Base-by-base conservation (phyloP, 176 grass and related monocot species). In the Raddia distichophylla region DNA sequence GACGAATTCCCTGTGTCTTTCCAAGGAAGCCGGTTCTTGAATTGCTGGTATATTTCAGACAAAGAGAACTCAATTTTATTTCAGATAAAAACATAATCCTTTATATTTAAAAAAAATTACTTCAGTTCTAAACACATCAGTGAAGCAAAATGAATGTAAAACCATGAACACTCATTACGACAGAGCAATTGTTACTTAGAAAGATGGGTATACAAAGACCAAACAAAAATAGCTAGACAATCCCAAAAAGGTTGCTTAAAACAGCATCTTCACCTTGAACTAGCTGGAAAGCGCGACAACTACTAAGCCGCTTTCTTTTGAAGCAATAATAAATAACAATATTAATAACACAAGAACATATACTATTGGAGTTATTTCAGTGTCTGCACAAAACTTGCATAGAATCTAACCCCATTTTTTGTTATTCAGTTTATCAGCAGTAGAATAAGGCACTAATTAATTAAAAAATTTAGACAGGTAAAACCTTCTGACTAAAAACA, bases 11-110 rank as follows among this genome's bases (percentile, higher is more conserved):
- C 75, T 68, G 79, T 64, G 80, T 80, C 78, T 68, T 88, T 71
- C 74, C 86, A 75, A 85, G 77, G 76, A 94, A 94, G 18, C 81
- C 81, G 76, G 78, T 85, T 84, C 87, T 91, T 83, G 87, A 87
- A 81, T 94, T 94, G 69, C 92, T 91, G 84, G 35, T 85, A 81
- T 64, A 73, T 76, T 62, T 89, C 49, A 87, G 75, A 63, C 15
- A 59, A 52, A 73, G 12, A 53, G 10, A 67, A 60, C 6, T 43
- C n/a, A 8, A 65, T 65, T 35, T 44, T 35, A 53, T 49, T 65
- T 18, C 7, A 72, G 59, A 81, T 34, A 40, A 42, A 60, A 44
- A 64, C 56, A 60, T 8, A 70, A 11, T 1, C 7, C 0, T 77
- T 77, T 32, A 17, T 76, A 33, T 19, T 2, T 20, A 49, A 14